A percentile compares a stretch with the other conserved stretches of the same genome.
Conservation (phyloP, 805 yeast genomes). For the Metschnikowia drakensbergensis region DNA sequence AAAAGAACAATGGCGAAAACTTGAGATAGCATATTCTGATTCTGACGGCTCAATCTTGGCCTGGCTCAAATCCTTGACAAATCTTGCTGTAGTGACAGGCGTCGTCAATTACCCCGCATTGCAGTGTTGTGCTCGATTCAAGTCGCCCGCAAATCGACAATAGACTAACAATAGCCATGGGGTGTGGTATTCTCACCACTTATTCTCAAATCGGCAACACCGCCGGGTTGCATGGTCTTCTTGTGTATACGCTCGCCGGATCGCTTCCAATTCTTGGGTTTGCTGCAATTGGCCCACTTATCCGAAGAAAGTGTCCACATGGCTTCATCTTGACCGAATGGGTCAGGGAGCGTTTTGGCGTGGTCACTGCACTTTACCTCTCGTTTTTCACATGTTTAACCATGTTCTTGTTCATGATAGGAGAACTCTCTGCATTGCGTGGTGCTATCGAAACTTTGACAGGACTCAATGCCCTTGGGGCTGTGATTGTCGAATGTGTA, state of each 20-base stretch:
- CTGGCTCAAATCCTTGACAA: too few relatives aligned
- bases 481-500: conserved; percentile 77
- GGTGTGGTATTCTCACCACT: conserved; percentile 83
- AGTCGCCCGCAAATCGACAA: too few relatives aligned
- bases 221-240: conserved; percentile 81
- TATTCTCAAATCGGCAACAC: conserved; percentile 83
- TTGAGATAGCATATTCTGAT: too few relatives aligned
- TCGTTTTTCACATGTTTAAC: conserved; percentile 82
- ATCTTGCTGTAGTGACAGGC: too few relatives aligned
- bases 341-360: conserved; percentile 83
- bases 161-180: conserved; percentile 54
- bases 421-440: conserved; percentile 79
- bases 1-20: too few relatives aligned
- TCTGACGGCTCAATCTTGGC: too few relatives aligned
- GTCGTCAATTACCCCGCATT: too few relatives aligned
- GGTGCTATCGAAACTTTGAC: conserved; percentile 75
- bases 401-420: conserved; percentile 80
- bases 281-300: conserved; percentile 76
- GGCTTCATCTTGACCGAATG: conserved; percentile 93
- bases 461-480: conserved; percentile 73
- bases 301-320: conserved; percentile 74
- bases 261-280: conserved; percentile 83
- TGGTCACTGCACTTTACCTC: conserved; percentile 65
- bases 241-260: conserved; percentile 76
- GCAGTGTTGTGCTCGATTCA: too few relatives aligned